These are phyloP conservation scores for Chrysosporium queenslandicum DNA, from an alignment of 2,329 filamentous ascomycete species.

Conservation along the genomic window DNA sequence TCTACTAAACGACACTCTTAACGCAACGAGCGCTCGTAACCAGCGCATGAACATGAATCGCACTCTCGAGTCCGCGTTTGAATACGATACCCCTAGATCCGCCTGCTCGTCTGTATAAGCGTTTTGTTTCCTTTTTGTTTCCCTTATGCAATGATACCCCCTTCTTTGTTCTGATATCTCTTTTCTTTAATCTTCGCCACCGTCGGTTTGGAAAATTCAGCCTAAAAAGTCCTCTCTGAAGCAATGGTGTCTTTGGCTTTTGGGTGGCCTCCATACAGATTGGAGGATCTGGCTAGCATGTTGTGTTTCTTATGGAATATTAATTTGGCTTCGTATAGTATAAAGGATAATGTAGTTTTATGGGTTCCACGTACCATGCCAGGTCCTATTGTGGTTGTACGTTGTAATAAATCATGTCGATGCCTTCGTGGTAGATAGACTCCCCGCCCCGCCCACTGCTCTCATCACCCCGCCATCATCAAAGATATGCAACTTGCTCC, in stretches of 20 bases:
- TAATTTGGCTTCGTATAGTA: too few species aligned
- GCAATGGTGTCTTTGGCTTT: neutral
- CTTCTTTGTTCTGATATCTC: neutral
- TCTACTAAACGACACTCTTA: too few species aligned
- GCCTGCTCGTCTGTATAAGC: neutral
- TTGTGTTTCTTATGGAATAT: neutral
- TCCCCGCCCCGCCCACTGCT: neutral
- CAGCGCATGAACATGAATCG: too few species aligned
- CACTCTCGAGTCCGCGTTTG: neutral
- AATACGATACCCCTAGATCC: neutral
- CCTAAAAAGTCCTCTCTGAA: conserved; percentile 2
- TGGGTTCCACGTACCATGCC: too few species aligned
- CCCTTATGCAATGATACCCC: conserved; percentile 1
- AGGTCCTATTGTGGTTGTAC: too few species aligned
- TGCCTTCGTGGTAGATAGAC: too few species aligned
- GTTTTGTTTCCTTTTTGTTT: neutral
- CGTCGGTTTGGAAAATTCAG: neutral
- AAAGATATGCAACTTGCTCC: too few species aligned
- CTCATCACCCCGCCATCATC: neutral
- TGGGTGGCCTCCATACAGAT: neutral
- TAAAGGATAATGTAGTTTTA: too few species aligned
- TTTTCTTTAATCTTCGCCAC: neutral
- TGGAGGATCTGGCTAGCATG: neutral
- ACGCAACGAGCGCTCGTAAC: too few species aligned
- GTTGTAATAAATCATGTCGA: too few species aligned